These are phyloP conservation scores for Candida chilensis DNA, from an alignment of 805 yeast genomes.

Conservation along the genomic window DNA sequence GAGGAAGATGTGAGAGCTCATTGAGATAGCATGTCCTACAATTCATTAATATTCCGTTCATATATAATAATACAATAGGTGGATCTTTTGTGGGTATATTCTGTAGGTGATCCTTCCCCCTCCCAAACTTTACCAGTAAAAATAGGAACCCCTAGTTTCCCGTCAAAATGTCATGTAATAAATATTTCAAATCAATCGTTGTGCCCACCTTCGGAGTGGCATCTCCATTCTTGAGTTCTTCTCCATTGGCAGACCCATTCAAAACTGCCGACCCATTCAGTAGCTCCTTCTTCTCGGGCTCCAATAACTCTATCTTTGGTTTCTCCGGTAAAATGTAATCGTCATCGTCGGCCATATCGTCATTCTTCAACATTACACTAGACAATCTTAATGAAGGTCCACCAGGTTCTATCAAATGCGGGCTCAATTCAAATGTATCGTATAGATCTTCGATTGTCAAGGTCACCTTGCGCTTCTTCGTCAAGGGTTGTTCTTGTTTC, in stretches of 20 bases:
- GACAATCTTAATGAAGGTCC: conserved; percentile 49
- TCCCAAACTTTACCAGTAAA: too few relatives aligned
- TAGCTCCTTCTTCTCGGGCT: conserved; percentile 5
- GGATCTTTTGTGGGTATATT: too few relatives aligned
- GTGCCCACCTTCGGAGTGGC: conserved; percentile 35
- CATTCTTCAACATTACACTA: conserved; percentile 44
- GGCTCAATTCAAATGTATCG: conserved; percentile 55
- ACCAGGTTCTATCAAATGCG: conserved; percentile 59
- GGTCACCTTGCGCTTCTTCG: conserved; percentile 20
- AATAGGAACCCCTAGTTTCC: conserved; percentile 20
- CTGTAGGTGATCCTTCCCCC: too few relatives aligned
- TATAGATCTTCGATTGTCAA: conserved; percentile 60
- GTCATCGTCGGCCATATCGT: conserved; percentile 27
- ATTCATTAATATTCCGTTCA: too few relatives aligned
- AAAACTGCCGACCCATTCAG: neutral
- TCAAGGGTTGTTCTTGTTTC: conserved; percentile 6
- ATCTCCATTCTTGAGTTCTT: conserved; percentile 1
- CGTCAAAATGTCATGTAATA: conserved; percentile 57
- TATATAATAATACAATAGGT: too few relatives aligned
- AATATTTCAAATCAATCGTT: conserved; percentile 63
- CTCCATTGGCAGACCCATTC: conserved; percentile 2
- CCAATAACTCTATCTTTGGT: conserved; percentile 15
- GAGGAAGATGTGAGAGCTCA: too few relatives aligned
- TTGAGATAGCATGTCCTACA: too few relatives aligned
- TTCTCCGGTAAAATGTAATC: conserved; percentile 8